Percentiles rank a stretch among this genome's conserved stretches.
Conservation (phyloP, 805 yeast genomes). For the Ogataea philodendri region DNA sequence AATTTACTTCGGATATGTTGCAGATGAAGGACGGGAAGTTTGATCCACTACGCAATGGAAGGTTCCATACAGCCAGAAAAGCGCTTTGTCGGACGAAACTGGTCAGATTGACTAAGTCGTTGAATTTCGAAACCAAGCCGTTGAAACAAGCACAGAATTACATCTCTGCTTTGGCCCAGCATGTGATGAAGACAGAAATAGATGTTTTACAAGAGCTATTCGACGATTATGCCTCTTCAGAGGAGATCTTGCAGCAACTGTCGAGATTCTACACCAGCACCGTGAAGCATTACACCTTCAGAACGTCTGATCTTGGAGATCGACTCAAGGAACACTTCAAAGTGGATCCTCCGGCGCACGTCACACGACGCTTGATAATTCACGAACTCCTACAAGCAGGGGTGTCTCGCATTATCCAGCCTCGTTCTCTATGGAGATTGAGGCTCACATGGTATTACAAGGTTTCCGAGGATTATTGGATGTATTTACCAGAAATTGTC, state of each 20-base stretch:
- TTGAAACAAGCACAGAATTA: slow-evolving; percentile 8
- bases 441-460: slow-evolving; percentile 5
- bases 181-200: neutral
- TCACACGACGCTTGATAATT: neutral
- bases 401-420: too few relatives aligned
- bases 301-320: neutral
- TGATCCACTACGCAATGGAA: slow-evolving; percentile 13
- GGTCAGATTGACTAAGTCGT: slow-evolving; percentile 24
- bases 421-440: neutral
- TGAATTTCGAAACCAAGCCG: slow-evolving; percentile 19
- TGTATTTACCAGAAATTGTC: slow-evolving; percentile 8
- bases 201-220: neutral
- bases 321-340: neutral
- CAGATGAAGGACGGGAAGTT: slow-evolving; percentile 3
- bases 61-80: slow-evolving; percentile 31
- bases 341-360: neutral
- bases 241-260: neutral
- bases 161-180: neutral
- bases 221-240: neutral
- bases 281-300: neutral
- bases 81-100: slow-evolving; percentile 21
- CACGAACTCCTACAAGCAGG: too few relatives aligned
- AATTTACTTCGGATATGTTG: too few relatives aligned
- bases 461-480: slow-evolving; percentile 3
- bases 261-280: neutral